Conservation (phyloP, 306 rosid genomes). For the Inga laurina region DNA sequence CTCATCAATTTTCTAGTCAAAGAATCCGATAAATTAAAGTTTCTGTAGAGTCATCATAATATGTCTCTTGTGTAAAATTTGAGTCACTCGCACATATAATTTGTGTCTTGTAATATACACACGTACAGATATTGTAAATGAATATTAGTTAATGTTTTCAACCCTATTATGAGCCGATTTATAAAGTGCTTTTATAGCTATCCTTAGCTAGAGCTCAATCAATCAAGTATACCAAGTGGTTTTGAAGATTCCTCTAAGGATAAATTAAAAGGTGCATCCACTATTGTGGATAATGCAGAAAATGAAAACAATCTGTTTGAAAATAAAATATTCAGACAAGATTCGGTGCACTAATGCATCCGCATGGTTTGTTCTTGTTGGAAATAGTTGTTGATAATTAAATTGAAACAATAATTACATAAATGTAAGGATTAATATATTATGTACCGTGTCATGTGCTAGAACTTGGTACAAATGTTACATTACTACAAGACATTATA, state of each 20-base stretch:
- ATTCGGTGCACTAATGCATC: not conserved
- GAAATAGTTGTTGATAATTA: not conserved
- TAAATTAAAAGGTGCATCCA: not conserved
- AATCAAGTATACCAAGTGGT: not conserved
- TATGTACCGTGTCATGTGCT: not conserved
- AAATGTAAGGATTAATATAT: not conserved
- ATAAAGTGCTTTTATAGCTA: slow-evolving; percentile 1
- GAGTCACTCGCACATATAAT: not conserved
- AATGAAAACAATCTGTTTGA: not conserved
- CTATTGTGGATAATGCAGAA: not conserved
- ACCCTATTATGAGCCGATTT: not conserved
- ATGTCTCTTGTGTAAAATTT: not conserved
- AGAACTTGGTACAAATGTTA: not conserved
- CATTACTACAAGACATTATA: not conserved
- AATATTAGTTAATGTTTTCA: not conserved
- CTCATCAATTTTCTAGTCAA: slow-evolving; percentile 9
- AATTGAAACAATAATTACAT: not conserved
- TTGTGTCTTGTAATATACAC: not conserved
- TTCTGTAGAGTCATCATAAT: not conserved
- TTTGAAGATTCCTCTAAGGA: not conserved
- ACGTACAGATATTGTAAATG: not conserved
- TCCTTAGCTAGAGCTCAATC: not conserved
- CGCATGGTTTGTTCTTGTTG: not conserved
- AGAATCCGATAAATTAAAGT: not conserved
- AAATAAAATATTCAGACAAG: not conserved